Evolutionary conservation across 106 monocot genomes (phyloP), one percentile per base, ranked within the genome.

Genomic region (Dioscorea zingiberensis): DNA sequence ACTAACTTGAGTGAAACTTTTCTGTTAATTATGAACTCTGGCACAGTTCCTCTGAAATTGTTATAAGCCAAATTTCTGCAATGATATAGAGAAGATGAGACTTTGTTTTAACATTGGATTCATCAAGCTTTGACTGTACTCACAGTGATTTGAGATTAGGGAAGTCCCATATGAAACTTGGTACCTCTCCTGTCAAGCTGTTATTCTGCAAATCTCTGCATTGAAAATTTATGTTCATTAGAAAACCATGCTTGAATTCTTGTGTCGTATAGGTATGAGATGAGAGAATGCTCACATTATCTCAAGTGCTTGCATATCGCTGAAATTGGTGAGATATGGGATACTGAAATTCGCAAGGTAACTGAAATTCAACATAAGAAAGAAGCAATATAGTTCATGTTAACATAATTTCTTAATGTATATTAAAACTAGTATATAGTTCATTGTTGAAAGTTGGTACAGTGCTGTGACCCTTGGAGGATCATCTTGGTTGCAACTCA

Each of bases 401-500:
- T n/a, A n/a, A n/a, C n/a, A 51, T 51, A 51, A 18, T 51, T 51
- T 15, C 22, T 4, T 22, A 21, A 22, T 1, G 5, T 56, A 21
- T 1, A 56, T 3, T 12, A 56, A 21, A 22, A 7, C 10, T 54
- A 18, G 1, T 56, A 3, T 24, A 1, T 56, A 22, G 23, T 22
- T 2, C 4, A 56, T 24, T 0, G 1, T 11, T n/a, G n/a, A 23
- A 21, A 56, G 3, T 21, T 22, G 7, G 24, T 68, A 68, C 68
- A 68, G 57, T 68, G 68, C 44, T 45, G 68, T 68, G 45, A 68
- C 44, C 13, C 68, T 56, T 17, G 68, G 45, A 22, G 58, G 56
- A 57, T 44, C 9, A 3, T 56, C 68, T 45, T 56, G 25, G 21
- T 58, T 58, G 58, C 68, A 68, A 44, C 10, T 0, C 13, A 68